These are phyloP conservation scores for Paraglomus occultum DNA, from an alignment of 192 early-diverging fungal genomes.

Conservation along the genomic window DNA sequence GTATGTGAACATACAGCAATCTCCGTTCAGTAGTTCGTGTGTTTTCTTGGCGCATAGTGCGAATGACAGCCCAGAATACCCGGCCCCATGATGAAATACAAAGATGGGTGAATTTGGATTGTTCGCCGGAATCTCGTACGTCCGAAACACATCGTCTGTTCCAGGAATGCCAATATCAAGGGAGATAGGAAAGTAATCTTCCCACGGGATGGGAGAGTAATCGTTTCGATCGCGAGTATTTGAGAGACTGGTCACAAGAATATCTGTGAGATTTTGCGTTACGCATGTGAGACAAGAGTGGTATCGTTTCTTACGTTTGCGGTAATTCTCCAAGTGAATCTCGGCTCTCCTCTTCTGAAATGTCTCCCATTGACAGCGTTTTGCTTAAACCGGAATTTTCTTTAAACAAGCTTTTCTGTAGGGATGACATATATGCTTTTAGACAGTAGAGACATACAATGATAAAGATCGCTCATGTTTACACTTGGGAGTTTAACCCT, in stretches of 20 bases:
- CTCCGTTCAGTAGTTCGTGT: conserved; percentile 34
- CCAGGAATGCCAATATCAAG: conserved; percentile 21
- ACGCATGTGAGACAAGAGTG: not conserved
- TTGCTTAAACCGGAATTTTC: not conserved
- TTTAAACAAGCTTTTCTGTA: conserved; percentile 6
- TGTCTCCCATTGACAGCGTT: not conserved
- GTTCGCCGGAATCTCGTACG: conserved; percentile 39
- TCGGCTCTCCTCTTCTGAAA: not conserved
- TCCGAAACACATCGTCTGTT: conserved; percentile 40
- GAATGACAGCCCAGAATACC: conserved; percentile 65
- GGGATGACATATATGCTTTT: not conserved
- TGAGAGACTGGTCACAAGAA: not conserved
- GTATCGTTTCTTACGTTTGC: not conserved
- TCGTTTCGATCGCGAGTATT: not conserved
- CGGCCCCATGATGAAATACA: conserved; percentile 83
- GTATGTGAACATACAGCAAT: conserved; percentile 53
- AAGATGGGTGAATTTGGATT: conserved; percentile 54
- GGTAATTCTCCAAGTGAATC: not conserved
- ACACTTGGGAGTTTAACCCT: not conserved
- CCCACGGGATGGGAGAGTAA: conserved; percentile 16
- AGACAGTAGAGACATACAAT: not conserved
- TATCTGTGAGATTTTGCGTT: not conserved
- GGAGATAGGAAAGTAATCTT: conserved; percentile 11
- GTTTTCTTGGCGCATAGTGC: conserved; percentile 60
- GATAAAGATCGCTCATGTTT: not conserved